Conservation (phyloP, 2,329 filamentous ascomycete genomes). For the Epichloe aotearoae region DNA sequence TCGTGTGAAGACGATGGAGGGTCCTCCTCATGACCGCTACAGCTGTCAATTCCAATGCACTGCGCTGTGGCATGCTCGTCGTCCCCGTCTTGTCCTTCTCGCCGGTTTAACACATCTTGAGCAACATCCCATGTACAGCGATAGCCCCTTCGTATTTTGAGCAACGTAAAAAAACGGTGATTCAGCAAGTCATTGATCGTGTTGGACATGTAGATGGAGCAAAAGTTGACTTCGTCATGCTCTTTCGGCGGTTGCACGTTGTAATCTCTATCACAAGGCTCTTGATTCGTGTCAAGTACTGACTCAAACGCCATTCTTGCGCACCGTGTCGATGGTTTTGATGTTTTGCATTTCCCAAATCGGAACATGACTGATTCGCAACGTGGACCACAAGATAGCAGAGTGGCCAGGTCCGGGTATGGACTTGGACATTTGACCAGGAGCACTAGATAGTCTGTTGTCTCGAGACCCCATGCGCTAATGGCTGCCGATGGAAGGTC, state of each 20-base stretch:
- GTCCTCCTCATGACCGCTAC: background rate
- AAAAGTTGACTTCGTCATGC: constrained; percentile 7
- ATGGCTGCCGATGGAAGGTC: constrained; percentile 61
- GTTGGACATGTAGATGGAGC: constrained; percentile 54
- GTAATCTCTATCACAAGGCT: background rate
- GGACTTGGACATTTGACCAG: constrained; percentile 50
- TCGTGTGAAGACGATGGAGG: constrained; percentile 3
- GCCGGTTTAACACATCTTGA: constrained; percentile 7
- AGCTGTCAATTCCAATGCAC: background rate
- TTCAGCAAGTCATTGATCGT: constrained; percentile 51
- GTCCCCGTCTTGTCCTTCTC: background rate
- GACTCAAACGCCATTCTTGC: constrained; percentile 36
- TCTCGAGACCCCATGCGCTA: constrained; percentile 60
- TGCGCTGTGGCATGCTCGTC: background rate
- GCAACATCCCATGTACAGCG: constrained; percentile 46
- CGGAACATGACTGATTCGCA: constrained; percentile 37
- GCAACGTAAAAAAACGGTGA: constrained; percentile 46
- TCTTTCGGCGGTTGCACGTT: background rate
- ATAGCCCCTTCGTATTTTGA: constrained; percentile 42
- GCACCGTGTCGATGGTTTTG: constrained; percentile 53
- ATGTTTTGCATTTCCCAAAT: constrained; percentile 55
- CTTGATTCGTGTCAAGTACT: constrained; percentile 3
- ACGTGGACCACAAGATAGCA: constrained; percentile 28
- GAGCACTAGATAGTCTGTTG: constrained; percentile 58
- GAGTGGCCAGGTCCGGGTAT: constrained; percentile 46